A percentile compares a stretch with the other conserved stretches of the same genome.
Evolutionary conservation across 257 asterid genomes (phyloP).

Genomic region (Voacanga thouarsii): DNA sequence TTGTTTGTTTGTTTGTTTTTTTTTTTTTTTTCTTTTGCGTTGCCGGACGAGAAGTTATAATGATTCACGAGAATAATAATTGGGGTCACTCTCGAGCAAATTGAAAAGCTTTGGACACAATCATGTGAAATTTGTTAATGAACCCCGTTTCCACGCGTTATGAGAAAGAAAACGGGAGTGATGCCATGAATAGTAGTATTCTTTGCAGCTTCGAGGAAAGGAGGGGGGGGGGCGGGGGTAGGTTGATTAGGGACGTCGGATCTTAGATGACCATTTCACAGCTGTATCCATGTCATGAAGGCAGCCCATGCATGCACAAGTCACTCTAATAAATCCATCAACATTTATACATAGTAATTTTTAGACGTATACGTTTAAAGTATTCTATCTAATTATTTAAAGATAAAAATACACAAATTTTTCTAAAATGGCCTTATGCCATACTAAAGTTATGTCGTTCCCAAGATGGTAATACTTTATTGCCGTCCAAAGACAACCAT

Average conservation of each 20-base stretch:
- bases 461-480: not conserved
- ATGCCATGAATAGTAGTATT: too few species aligned
- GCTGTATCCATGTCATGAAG: slow-evolving; percentile 5
- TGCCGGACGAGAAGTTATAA: not conserved
- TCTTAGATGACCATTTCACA: not conserved
- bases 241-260: not conserved
- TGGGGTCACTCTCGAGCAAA: not conserved
- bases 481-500: not conserved
- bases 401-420: not conserved
- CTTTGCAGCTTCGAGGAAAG: slow-evolving; percentile 9
- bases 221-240: not conserved
- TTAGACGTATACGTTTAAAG: not conserved
- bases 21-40: too few species aligned
- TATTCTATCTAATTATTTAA: not conserved
- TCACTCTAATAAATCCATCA: too few species aligned
- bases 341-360: not conserved
- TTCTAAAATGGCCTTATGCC: not conserved
- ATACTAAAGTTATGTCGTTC: not conserved
- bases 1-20: too few species aligned
- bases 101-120: not conserved
- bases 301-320: not conserved
- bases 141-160: not conserved
- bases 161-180: not conserved
- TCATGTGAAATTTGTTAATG: not conserved
- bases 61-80: not conserved